Evolutionary conservation across 345 rosid species (phyloP).

Genomic region (Eucalyptus tenuipes): DNA sequence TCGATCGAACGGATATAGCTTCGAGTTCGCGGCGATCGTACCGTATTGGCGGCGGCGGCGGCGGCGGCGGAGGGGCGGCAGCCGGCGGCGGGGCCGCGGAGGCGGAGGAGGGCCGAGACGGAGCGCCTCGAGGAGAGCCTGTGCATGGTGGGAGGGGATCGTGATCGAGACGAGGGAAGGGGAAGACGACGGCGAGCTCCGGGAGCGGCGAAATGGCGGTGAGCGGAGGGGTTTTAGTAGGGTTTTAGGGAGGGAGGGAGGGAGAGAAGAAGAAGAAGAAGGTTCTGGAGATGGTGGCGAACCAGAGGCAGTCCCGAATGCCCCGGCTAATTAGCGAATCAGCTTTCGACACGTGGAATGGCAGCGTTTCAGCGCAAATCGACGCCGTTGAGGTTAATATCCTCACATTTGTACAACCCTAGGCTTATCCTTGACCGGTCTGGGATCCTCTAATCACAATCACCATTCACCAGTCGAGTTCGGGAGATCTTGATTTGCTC

Average conservation of each 20-base stretch:
- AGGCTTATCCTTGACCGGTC: background rate
- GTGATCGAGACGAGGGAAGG: background rate
- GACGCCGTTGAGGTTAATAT: background rate
- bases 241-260: constrained; percentile 25
- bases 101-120: constrained; percentile 39
- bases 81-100: constrained; percentile 9
- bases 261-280: constrained; percentile 27
- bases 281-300: constrained; percentile 82
- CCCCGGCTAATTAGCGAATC: background rate
- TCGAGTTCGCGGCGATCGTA: background rate
- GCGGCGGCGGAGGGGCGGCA: constrained; percentile 20
- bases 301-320: no score
- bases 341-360: background rate
- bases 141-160: constrained; percentile 28
- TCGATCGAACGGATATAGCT: background rate
- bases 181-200: background rate
- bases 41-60: constrained; percentile 17
- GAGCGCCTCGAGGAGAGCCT: constrained; percentile 60
- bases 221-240: constrained; percentile 25
- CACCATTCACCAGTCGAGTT: background rate
- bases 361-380: background rate
- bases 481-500: background rate
- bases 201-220: background rate
- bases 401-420: background rate
- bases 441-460: background rate